Conservation (phyloP, 2,329 filamentous ascomycete genomes). For the Metarhizium sp. region DNA sequence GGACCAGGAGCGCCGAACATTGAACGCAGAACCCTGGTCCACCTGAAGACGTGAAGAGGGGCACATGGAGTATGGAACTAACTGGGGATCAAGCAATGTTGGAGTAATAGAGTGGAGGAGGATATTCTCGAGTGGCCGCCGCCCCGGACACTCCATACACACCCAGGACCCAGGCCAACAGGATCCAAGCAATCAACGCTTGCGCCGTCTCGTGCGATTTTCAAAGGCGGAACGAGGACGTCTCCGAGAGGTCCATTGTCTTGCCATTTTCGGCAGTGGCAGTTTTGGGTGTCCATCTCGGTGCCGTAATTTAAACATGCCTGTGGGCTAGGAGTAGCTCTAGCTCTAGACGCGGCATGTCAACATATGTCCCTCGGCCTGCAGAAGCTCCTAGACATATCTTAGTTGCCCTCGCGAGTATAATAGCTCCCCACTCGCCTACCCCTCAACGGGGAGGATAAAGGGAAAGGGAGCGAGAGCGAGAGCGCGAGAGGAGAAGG, state of each 20-base stretch:
- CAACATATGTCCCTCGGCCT: background rate
- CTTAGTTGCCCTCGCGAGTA: slow-evolving; percentile 1
- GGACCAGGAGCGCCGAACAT: background rate
- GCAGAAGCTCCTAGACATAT: slow-evolving; percentile 1
- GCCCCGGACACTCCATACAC: background rate
- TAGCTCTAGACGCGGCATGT: background rate
- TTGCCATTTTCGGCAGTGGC: slow-evolving; percentile 1
- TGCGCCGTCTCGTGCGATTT: background rate
- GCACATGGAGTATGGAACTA: background rate
- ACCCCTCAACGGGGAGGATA: background rate
- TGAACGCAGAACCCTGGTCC: slow-evolving; percentile 1
- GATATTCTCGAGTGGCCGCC: background rate
- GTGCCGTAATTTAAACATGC: slow-evolving; percentile 5
- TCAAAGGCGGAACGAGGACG: background rate
- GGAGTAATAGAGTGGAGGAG: background rate
- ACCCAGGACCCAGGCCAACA: background rate
- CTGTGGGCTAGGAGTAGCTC: background rate
- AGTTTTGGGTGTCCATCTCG: background rate
- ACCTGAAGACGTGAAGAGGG: background rate
- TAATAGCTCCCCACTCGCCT: slow-evolving; percentile 5
- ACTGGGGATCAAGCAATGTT: background rate
- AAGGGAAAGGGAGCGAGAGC: background rate
- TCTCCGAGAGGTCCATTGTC: slow-evolving; percentile 1
- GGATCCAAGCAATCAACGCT: background rate
- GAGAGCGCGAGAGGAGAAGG: background rate